Conservation (phyloP, 768 basidiomycete genomes). For the Polyporus arcularius region DNA sequence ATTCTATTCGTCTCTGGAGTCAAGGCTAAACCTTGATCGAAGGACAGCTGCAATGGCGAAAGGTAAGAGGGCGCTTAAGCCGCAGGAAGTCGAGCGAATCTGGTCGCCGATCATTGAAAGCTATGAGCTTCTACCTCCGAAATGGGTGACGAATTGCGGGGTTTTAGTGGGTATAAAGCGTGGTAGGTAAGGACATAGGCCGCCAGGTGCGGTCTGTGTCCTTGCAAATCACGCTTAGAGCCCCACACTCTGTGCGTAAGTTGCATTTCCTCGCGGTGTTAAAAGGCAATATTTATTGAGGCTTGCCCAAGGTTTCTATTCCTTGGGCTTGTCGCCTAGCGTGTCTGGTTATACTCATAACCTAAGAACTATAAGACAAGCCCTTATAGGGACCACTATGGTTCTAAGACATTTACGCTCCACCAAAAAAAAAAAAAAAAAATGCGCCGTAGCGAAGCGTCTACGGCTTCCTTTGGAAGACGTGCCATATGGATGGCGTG, state of each 20-base stretch:
- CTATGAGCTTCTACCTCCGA: neutral
- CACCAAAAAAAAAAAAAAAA: too few species aligned
- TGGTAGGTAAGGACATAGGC: neutral
- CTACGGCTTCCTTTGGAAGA: too few species aligned
- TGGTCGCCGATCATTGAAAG: neutral
- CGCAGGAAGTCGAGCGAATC: too few species aligned
- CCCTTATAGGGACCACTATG: conserved; percentile 1
- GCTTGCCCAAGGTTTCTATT: neutral
- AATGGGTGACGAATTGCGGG: conserved; percentile 1
- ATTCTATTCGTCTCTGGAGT: too few species aligned
- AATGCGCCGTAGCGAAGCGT: too few species aligned
- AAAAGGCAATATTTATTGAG: too few species aligned
- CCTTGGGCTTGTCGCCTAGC: neutral
- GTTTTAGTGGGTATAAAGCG: conserved; percentile 10
- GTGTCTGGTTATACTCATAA: neutral
- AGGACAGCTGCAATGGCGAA: too few species aligned
- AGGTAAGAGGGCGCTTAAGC: too few species aligned
- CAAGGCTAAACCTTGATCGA: too few species aligned
- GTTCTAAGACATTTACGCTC: neutral
- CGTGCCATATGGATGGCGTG: too few species aligned
- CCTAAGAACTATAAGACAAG: neutral
- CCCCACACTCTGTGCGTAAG: conserved; percentile 13
- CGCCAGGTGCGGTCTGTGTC: neutral
- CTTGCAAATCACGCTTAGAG: neutral
- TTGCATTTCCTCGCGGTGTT: conserved; percentile 1